Percentiles rank a stretch among this genome's conserved stretches.
Conservation (phyloP, 805 yeast genomes). For the Candida boidinii region DNA sequence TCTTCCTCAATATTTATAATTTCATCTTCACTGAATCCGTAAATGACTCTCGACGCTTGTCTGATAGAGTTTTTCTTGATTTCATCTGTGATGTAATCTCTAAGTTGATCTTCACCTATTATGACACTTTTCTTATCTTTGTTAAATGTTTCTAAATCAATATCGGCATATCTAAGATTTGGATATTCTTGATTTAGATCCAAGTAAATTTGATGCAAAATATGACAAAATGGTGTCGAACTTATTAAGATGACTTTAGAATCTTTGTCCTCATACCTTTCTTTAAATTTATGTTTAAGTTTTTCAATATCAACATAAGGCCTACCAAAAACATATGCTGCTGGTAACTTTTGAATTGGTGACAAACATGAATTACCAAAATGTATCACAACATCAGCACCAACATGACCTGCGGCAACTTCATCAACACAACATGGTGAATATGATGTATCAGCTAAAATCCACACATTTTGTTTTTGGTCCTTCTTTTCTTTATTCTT, state of each 20-base stretch:
- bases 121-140: constrained; percentile 12
- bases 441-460: constrained; percentile 92
- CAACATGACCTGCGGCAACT: constrained; percentile 91
- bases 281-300: constrained; percentile 31
- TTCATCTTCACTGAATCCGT: constrained; percentile 16
- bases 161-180: constrained; percentile 29
- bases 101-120: no score
- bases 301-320: constrained; percentile 41
- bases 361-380: constrained; percentile 94
- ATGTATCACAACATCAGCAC: constrained; percentile 79
- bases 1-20: constrained; percentile 15
- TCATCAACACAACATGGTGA: constrained; percentile 95
- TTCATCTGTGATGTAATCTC: not conserved
- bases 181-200: constrained; percentile 24
- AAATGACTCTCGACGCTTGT: constrained; percentile 25
- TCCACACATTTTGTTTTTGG: constrained; percentile 44
- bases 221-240: constrained; percentile 55
- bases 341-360: constrained; percentile 63
- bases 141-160: constrained; percentile 21
- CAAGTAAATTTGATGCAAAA: constrained; percentile 31
- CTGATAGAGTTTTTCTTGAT: constrained; percentile 5
- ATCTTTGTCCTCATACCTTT: constrained; percentile 29
- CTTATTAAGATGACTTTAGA: constrained; percentile 59
- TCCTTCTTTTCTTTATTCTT: constrained; percentile 10
- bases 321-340: constrained; percentile 72